Evolutionary conservation across 2,329 filamentous ascomycete genomes (phyloP), one percentile per base, ranked within the genome.

Genomic region (Peltaster fructicola): DNA sequence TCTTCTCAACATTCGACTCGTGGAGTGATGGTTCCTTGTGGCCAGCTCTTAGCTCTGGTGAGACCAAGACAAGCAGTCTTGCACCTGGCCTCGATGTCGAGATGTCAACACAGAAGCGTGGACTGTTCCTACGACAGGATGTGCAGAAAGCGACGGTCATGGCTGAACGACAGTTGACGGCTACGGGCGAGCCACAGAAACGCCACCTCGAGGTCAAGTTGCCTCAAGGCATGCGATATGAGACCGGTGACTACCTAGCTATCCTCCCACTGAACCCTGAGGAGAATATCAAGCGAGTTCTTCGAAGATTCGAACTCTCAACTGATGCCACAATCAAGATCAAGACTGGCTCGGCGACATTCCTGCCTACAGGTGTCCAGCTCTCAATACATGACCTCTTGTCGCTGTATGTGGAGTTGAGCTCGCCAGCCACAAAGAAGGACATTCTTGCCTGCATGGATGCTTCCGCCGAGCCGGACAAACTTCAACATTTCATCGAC

Each of bases 261-360:
- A 57, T 82, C 3, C 54, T 82, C 1, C 76, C 77, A 0, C 50
- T 76, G 16, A 82, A 82, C 45, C 65, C 66, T 1, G 59, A 59
- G 24, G 48, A 59, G 14, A 66, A 56, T 8, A 62, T 82, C 6
- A 55, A 59, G 4, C 59, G 73, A 7, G 73, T 65, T 0, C 65
- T 81, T 50, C 52, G 53, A 9, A 57, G 61, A 11, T 81, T 81
- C 43, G 53, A 62, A 1, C 50, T 84, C 1, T 61, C 71, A 0
- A 73, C 70, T 65, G 75, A 81, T 43, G 63, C 69, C 3, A 58
- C 26, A 5, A 31, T 40, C 18, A 34, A 27, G 6, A 35, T 40
- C 17, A 28, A 28, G 10, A 17, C 13, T 11, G 62, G 73, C 34
- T 61, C 80, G 11, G 67, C 69, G 34, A 65, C 81, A 21, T 62